These are phyloP conservation scores for Lithohypha guttulata DNA, from an alignment of 2,329 filamentous ascomycete species.

Conservation along the genomic window DNA sequence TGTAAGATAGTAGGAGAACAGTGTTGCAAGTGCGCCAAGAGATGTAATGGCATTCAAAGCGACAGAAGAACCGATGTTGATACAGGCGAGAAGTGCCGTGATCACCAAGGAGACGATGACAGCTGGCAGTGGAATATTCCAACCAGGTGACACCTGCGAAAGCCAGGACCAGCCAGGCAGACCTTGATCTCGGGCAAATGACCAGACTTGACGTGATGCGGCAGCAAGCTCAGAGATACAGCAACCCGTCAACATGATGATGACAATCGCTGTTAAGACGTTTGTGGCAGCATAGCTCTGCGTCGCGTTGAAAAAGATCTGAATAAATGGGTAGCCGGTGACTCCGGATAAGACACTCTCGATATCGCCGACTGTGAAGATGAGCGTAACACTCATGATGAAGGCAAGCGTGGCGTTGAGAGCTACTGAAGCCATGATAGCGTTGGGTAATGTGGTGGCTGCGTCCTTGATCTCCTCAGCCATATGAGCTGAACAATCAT, in stretches of 20 bases:
- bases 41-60: constrained; percentile 45
- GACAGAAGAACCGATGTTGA: constrained; percentile 41
- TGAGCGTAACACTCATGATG: constrained; percentile 27
- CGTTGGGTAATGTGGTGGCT: constrained; percentile 27
- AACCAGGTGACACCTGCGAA: constrained; percentile 11
- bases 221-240: constrained; percentile 28
- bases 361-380: constrained; percentile 27
- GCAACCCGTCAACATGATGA: constrained; percentile 18
- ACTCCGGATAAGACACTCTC: constrained; percentile 22
- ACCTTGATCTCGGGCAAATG: constrained; percentile 14
- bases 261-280: constrained; percentile 15
- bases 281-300: constrained; percentile 23
- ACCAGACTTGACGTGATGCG: constrained; percentile 27
- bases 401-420: constrained; percentile 30
- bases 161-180: constrained; percentile 10
- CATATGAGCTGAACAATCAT: constrained; percentile 37
- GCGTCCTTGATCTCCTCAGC: constrained; percentile 33
- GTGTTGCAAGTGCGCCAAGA: constrained; percentile 37
- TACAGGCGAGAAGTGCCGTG: constrained; percentile 33
- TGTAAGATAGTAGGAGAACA: constrained; percentile 42
- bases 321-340: constrained; percentile 29
- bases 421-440: constrained; percentile 27
- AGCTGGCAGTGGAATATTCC: constrained; percentile 34
- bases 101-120: constrained; percentile 26
- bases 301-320: constrained; percentile 27